Evolutionary conservation across 495 filamentous ascomycete species (phyloP), one percentile per base, ranked within the genome.

Genomic region (Umbilicaria muhlenbergii): DNA sequence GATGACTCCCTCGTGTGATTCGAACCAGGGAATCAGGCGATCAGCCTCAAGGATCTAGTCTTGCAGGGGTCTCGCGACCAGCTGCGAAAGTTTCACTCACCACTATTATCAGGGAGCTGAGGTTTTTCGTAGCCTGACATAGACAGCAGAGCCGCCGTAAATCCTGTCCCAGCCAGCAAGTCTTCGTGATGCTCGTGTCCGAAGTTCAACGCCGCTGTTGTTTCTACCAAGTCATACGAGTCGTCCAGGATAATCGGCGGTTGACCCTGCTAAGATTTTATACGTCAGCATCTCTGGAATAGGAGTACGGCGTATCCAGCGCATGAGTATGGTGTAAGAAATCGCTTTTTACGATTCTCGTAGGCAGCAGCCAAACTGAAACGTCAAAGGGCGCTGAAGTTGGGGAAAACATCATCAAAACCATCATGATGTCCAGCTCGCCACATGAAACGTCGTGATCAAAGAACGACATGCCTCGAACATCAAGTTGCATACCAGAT

Each of bases 171-270:
- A 64, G 66, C 67, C 60, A 66, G 58, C 45, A 67, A 64, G 62
- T 63, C 65, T 60, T 65, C 67, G 62, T 62, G 62, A 52, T 63
- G 58, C 36, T 62, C 60, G 56, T 61, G 63, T 57, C 59, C 55
- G 51, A 68, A 64, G 41, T 56, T 58, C 44, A 65, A 64, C 46
- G 64, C 64, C 61, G 66, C 67, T 53, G 65, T 58, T 54, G 65
- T 58, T 51, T 71, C 69, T 43, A 65, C 69, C 51, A 70, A 60
- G 48, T 68, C 69, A 52, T 69, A 67, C 31, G 64, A 63, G 51
- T 74, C 70, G 58, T 67, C 69, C 47, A 73, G 48, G 47, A 73
- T 71, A 42, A 74, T 52, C 31, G 70, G 70, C 42, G 67, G 70
- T 60, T 68, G 66, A 47, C 67, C 63, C 43, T 66, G 62, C 46